These are phyloP conservation scores for Acorus calamus DNA, from an alignment of 106 monocot species.

Conservation along the genomic window DNA sequence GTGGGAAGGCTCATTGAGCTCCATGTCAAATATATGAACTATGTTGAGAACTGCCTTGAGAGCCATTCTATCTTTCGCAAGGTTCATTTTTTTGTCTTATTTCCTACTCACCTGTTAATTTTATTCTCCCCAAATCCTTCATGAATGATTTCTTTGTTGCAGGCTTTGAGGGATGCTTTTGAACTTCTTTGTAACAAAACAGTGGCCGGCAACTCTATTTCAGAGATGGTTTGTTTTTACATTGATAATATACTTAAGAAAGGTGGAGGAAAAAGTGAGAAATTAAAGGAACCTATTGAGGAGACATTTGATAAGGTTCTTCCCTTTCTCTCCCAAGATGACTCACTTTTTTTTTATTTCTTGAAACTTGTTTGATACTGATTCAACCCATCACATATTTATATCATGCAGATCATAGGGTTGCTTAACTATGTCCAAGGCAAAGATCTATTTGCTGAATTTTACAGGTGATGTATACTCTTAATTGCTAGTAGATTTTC, in stretches of 20 bases:
- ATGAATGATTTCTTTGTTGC: not conserved
- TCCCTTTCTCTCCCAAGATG: no score
- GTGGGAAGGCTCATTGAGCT: slow-evolving; percentile 67
- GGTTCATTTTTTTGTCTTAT: slow-evolving; percentile 16
- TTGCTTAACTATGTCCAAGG: slow-evolving; percentile 51
- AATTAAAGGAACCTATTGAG: slow-evolving; percentile 67
- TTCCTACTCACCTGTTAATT: not conserved
- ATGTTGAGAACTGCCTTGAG: slow-evolving; percentile 61
- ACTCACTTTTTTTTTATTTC: no score
- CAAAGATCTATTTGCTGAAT: slow-evolving; percentile 61
- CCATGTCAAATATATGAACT: slow-evolving; percentile 60
- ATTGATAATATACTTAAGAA: slow-evolving; percentile 77
- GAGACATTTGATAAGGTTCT: slow-evolving; percentile 57
- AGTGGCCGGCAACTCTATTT: slow-evolving; percentile 53
- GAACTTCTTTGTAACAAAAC: slow-evolving; percentile 69
- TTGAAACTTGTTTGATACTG: no score
- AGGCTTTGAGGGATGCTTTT: slow-evolving; percentile 75
- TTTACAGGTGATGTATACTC: slow-evolving; percentile 29
- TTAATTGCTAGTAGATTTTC: not conserved
- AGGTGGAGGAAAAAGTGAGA: slow-evolving; percentile 46
- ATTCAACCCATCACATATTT: not conserved
- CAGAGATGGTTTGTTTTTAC: slow-evolving; percentile 56
- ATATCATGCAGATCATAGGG: slow-evolving; percentile 35
- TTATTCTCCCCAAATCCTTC: no score
- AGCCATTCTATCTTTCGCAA: slow-evolving; percentile 65